Base-by-base conservation (phyloP, 2,329 filamentous ascomycete genomes). In the Iodosphaeria phyllophila region DNA sequence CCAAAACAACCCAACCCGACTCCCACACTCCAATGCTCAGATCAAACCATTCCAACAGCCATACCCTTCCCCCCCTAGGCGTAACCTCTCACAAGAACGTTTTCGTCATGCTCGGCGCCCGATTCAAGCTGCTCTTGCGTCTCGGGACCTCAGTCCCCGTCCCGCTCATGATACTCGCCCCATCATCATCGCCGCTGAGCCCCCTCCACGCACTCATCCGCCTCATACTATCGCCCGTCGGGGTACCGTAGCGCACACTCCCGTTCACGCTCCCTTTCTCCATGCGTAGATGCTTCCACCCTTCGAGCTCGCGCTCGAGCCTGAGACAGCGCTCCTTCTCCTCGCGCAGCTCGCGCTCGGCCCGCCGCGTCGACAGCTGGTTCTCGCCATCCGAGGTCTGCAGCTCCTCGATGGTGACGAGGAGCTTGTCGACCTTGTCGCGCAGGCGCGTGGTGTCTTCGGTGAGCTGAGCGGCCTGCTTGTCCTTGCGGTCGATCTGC, bases 401-500 rank as follows among this genome's bases (percentile, higher is more conserved):
- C 17, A 98, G 68, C 45, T 95, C 86, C 44, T 95, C 86, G 38
- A 98, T 92, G 2, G 80, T 82, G 43, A 73, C 64, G 25, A 98
- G 73, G 5, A 95, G 71, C 44, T 83, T 82, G 35, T 89, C 80
- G 32, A 83, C 69, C 58, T 89, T 92, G 52, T 95, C 86, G 32
- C 86, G 78, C 41, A 82, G 73, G 34, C 86, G 78, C 36, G 62
- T 59, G 29, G 92, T 65, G 40, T 95, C 89, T 26, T 93, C 86
- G 27, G 72, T 64, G 11, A 92, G 60, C 42, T 89, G 74, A 5
- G 60, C 44, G 39, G 84, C 82, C 38, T 79, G 71, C 54, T 92
- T 93, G 35, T 95, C 86, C 38, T 83, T 80, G 38, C 89, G 79
- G 23, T 92, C 83, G 36, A 98, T 77, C 48, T 95, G 86, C 13